Conservation (phyloP, 2,329 filamentous ascomycete genomes). For the Madurella mycetomatis region DNA sequence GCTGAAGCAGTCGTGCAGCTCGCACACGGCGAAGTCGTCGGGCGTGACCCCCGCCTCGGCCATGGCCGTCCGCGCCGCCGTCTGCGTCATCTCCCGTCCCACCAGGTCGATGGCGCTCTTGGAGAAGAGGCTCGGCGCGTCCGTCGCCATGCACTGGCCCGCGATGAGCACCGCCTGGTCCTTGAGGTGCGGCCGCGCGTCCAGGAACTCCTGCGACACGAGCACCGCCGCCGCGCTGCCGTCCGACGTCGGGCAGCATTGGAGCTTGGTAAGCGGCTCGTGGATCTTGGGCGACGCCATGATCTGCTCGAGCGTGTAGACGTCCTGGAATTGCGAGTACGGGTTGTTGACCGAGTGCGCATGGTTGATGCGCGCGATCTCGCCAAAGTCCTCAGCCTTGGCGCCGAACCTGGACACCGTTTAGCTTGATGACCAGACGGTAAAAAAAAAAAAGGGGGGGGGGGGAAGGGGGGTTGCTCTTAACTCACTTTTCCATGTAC, state of each 20-base stretch:
- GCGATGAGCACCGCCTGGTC: slow-evolving; percentile 83
- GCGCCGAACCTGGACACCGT: slow-evolving; percentile 66
- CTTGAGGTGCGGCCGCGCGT: slow-evolving; percentile 75
- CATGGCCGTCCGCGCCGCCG: slow-evolving; percentile 66
- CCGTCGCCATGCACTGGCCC: slow-evolving; percentile 82
- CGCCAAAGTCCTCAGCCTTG: slow-evolving; percentile 79
- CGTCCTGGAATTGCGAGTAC: slow-evolving; percentile 95
- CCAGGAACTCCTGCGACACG: slow-evolving; percentile 83
- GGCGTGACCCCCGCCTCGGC: slow-evolving; percentile 67
- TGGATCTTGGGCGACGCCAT: slow-evolving; percentile 72
- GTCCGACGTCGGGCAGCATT: slow-evolving; percentile 96
- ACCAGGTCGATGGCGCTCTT: slow-evolving; percentile 79
- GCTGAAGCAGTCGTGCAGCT: slow-evolving; percentile 95
- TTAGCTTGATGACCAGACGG: neutral
- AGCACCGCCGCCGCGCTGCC: slow-evolving; percentile 84
- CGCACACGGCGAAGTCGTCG: slow-evolving; percentile 73
- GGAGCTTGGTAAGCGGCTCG: slow-evolving; percentile 89
- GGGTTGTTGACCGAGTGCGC: slow-evolving; percentile 77
- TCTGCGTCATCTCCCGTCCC: slow-evolving; percentile 78
- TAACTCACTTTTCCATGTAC: slow-evolving; percentile 81
- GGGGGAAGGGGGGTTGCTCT: too few species aligned
- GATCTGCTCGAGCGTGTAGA: slow-evolving; percentile 84
- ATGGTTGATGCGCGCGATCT: slow-evolving; percentile 92
- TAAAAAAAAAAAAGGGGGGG: too few species aligned
- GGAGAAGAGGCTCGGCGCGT: slow-evolving; percentile 74